Percentiles rank a stretch among this genome's conserved stretches.
These are phyloP conservation scores for Peterozyma toletana DNA, from an alignment of 805 yeast genomes.

Conservation along the genomic window DNA sequence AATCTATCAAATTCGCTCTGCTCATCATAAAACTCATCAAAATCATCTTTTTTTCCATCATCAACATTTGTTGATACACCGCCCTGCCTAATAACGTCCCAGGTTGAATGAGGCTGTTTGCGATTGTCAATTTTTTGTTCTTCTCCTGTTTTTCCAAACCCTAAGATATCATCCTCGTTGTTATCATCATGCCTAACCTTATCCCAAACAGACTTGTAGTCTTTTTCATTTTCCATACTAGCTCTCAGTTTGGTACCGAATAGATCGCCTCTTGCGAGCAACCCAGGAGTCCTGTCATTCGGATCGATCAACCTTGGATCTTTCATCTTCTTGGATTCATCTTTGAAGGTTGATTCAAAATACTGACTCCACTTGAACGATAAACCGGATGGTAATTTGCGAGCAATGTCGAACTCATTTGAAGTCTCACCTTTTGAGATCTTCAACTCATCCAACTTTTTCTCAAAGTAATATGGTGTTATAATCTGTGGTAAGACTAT, in stretches of 20 bases:
- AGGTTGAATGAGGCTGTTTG: no score
- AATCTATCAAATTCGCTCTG: no score
- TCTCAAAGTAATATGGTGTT: constrained; percentile 23
- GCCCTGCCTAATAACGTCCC: no score
- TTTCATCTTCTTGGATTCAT: constrained; percentile 43
- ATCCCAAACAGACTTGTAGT: no score
- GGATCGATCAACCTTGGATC: constrained; percentile 34
- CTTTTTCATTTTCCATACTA: no score
- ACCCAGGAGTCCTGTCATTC: not conserved
- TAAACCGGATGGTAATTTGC: constrained; percentile 17
- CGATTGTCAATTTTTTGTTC: no score
- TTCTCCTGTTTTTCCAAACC: no score
- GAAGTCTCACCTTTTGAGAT: constrained; percentile 17
- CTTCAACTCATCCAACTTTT: constrained; percentile 22
- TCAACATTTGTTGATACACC: no score
- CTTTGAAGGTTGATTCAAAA: constrained; percentile 40
- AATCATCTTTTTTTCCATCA: no score
- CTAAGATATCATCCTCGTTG: no score
- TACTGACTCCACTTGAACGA: constrained; percentile 39
- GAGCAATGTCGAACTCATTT: constrained; percentile 13
- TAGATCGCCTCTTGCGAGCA: constrained; percentile 6
- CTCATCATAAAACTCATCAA: no score
- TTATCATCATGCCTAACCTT: no score
- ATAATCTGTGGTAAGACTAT: constrained; percentile 21
- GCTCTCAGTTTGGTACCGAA: not conserved